A percentile compares a stretch with the other conserved stretches of the same genome.
Evolutionary conservation across 768 basidiomycete species (phyloP).

Genomic region (Symmetrospora coprosmae): DNA sequence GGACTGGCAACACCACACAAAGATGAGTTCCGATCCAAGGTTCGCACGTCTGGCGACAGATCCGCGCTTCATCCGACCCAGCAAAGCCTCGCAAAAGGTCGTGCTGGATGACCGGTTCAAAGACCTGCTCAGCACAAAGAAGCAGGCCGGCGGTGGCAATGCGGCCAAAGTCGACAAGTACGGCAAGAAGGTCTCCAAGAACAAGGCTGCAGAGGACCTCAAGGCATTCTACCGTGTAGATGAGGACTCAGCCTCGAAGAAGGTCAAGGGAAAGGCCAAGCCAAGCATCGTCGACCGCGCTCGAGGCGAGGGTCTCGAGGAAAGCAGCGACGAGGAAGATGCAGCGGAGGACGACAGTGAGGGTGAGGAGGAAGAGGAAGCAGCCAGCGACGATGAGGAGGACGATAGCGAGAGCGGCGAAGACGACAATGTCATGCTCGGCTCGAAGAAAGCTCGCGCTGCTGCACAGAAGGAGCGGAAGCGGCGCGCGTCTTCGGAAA

Average conservation of each 20-base stretch:
- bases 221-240: constrained; percentile 40
- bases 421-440: constrained; percentile 19
- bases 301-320: constrained; percentile 70
- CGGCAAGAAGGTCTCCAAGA: constrained; percentile 37
- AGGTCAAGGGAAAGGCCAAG: not conserved
- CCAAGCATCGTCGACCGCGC: constrained; percentile 51
- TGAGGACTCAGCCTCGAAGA: constrained; percentile 21
- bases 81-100: constrained; percentile 51
- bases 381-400: constrained; percentile 43
- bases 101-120: constrained; percentile 86
- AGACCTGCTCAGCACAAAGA: constrained; percentile 44
- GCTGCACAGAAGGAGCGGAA: not conserved
- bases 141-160: not conserved
- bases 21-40: no score
- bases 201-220: constrained; percentile 38
- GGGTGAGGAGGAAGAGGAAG: constrained; percentile 35
- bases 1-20: no score
- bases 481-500: not conserved
- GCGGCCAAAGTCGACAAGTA: constrained; percentile 39
- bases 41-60: constrained; percentile 78
- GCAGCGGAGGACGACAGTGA: constrained; percentile 38
- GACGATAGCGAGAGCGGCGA: constrained; percentile 41
- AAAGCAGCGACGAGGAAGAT: constrained; percentile 53
- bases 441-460: not conserved
- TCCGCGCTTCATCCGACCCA: constrained; percentile 77